Evolutionary conservation across 73 alveolate genomes (phyloP).

Genomic region (Strombidium stylifer): DNA sequence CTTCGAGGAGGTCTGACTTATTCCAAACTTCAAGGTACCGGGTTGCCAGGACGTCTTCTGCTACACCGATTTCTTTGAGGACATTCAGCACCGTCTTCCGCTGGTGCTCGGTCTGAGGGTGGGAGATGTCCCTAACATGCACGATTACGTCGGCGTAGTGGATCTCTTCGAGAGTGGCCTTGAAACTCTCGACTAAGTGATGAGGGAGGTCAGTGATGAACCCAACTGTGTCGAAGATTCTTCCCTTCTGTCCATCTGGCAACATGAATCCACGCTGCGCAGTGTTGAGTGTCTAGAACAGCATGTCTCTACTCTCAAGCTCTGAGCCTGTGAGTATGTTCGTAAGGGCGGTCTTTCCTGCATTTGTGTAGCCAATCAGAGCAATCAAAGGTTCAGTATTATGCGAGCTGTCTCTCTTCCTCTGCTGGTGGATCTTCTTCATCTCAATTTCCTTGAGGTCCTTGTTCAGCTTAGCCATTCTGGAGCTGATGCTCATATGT

Average conservation of each 20-base stretch:
- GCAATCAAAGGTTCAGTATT: conserved; percentile 73
- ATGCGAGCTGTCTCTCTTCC: conserved; percentile 13
- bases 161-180: conserved; percentile 83
- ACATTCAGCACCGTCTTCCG: conserved; percentile 74
- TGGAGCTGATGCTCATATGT: conserved; percentile 67
- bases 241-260: conserved; percentile 62
- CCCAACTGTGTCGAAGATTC: conserved; percentile 87
- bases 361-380: conserved; percentile 90
- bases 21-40: conserved; percentile 90
- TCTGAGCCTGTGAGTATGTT: conserved; percentile 62
- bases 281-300: conserved; percentile 82
- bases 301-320: conserved; percentile 59
- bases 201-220: conserved; percentile 89
- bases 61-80: conserved; percentile 67
- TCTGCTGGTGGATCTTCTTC: conserved; percentile 21
- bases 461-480: conserved; percentile 65
- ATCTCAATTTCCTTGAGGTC: conserved; percentile 24
- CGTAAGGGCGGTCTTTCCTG: conserved; percentile 88
- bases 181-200: conserved; percentile 74
- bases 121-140: conserved; percentile 89
- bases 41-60: conserved; percentile 38
- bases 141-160: conserved; percentile 80
- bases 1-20: conserved; percentile 68
- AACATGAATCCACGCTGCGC: conserved; percentile 59
- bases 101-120: conserved; percentile 77